Evolutionary conservation across 305 asterid genomes (phyloP), one percentile per base, ranked within the genome.

Genomic region (Striga hermonthica): DNA sequence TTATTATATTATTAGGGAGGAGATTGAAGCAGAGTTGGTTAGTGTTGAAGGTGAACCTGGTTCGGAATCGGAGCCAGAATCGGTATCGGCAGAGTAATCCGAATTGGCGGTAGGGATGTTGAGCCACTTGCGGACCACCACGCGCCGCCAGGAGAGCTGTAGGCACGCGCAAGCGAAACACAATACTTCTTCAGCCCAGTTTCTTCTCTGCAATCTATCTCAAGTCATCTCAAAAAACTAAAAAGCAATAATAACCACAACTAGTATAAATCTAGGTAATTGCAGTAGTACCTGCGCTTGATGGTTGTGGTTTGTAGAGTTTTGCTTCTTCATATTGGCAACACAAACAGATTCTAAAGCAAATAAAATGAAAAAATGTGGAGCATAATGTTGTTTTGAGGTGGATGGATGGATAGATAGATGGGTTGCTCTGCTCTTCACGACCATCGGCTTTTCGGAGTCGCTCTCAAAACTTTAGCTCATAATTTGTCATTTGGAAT

Each of bases 91-190:
- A 44, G 96, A 81, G 79, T 80, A 93, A 77, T 93, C 97, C 11
- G 96, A 88, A 67, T 85, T 78, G 57, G 63, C 64, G 39, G 80
- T 66, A 13, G 80, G 64, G 75, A 90, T 82, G 75, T 90, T 81
- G 61, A 93, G 90, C 97, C 86, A 88, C 75, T 93, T 93, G 34
- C 95, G 95, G 73, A 93, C 77, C 61, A 93, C 79, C 68, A 88
- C 73, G 50, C 95, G 92, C 66, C 86, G 89, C 97, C 99, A 90
- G 54, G 93, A 86, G 59, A 79, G 95, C 96, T 90, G 95, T 63
- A 84, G 83, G 85, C 95, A 85, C 62, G 89, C 65, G 90, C 92
- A 87, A 85, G 79, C 93, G 75, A 87, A 89, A 92, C 93, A 87
- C 83, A 84, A 78, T 68, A 85, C 74, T 89, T 89, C 74, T 89